Base-by-base conservation (phyloP, 352 stramenopile species). In the Pilasporangium apinafurcum region DNA sequence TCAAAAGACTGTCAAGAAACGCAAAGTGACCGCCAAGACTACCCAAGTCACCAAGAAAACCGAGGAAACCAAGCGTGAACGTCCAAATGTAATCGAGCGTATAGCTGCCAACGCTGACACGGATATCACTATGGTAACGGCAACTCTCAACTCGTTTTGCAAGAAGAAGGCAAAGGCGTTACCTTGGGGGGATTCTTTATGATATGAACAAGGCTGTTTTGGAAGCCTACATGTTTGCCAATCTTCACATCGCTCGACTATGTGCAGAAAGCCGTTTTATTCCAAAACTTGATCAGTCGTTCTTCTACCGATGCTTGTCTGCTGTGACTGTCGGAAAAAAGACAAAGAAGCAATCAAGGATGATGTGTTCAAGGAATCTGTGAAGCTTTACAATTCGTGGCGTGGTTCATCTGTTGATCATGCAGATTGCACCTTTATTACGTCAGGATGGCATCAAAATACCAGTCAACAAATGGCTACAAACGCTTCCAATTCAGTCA, bases 151-250 rank as follows among this genome's bases (percentile, higher is more conserved):
- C 25, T 24, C 5, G n/a, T 36, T 44, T 28, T 51, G 44, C 34
- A 51, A 38, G 8, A 36, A 22, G 5, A 30, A 37, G 12, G 16
- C 12, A 10, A 44, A 27, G 17, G 9, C 25, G 25, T 29, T 51
- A 18, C 30, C 34, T 13, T 44, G 44, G 44, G 44, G 18, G 21
- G 26, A 28, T 51, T 8, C 24, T 51, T 5, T 14, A 27, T 17
- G 33, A 38, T 29, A 28, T 51, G 34, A 37, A 37, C 34, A 36
- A 44, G 34, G 16, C 27, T 4, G 34, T 51, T 2, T 14, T 34
- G 6, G 44, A 51, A 21, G 44, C 21, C 8, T 51, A 44, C 17
- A 3, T 37, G 24, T 25, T 51, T 18, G 34, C 26, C 14, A 51
- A 44, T 28, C 17, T 44, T 10, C 34, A 44, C 44, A 21, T 25